Base-by-base conservation (phyloP, 2,329 filamentous ascomycete genomes). In the Cladosporium halotolerans region DNA sequence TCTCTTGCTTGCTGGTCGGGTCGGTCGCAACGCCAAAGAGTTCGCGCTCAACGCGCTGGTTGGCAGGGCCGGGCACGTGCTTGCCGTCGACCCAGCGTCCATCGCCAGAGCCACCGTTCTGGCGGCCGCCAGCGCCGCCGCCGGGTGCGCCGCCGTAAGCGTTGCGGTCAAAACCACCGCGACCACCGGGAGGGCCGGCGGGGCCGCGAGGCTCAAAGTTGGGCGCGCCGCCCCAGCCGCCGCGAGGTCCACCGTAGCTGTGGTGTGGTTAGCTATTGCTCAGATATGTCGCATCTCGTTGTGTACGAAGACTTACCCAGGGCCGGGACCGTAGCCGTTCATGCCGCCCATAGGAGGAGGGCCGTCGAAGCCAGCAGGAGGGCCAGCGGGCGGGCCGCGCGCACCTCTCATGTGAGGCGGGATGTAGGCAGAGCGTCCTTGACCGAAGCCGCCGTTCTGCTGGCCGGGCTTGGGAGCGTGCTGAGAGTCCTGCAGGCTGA, bases 71-170 rank as follows among this genome's bases (percentile, higher is more conserved):
- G 56, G 92, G 82, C 65, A 96, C 78, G 77, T 99, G 93, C 80
- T 97, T 96, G 73, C 93, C 93, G 62, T 97, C 92, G 68, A 85
- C 84, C 93, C 93, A 99, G 77, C 89, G 85, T 67, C 93, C 93
- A 68, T 97, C 93, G 66, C 93, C 93, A 70, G 90, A 95, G 66
- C 91, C 90, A 66, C 87, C 84, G 65, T 84, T 79, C 67, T 79
- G 64, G 62, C 78, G 76, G 59, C 75, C 76, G 55, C 75, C 73
- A 57, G 77, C 74, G 56, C 79, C 78, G 57, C 76, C 77, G 55
- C 76, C 73, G 9, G 28, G 31, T 18, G 40, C 42, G 66, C 75
- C 77, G 57, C 80, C 80, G 64, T 86, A 86, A 55, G 76, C 80
- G 68, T 80, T 83, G 61, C 81, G 77, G 67, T 86, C 81, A 68